Evolutionary conservation across 495 filamentous ascomycete species (phyloP), one percentile per base, ranked within the genome.

Genomic region (Trichoderma erinaceum): DNA sequence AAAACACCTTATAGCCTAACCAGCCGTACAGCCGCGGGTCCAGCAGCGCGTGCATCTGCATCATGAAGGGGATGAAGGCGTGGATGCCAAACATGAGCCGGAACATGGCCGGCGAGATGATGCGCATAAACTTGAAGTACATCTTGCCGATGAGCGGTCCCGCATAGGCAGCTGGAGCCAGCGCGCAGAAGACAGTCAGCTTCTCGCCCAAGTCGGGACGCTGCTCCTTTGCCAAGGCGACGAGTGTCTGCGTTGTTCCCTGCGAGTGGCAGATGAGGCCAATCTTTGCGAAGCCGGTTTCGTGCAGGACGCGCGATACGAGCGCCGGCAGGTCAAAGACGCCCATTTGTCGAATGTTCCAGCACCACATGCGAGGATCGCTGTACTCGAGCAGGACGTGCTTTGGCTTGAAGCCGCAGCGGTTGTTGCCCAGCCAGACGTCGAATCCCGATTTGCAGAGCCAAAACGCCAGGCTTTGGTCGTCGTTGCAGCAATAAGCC

Each of bases 341-440:
- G 16, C 94, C 95, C 87, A 97, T 94, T 77, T 97, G 92, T 0
- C 91, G 86, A 67, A 97, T 96, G 72, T 96, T 97, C 94, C 94
- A 98, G 13, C 89, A 85, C 94, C 94, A 98, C 92, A 98, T 97
- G 23, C 93, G 86, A 7, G 94, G 94, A 73, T 98, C 94, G 21
- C 79, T 79, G 68, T 88, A 85, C 1, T 81, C 80, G 58, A 98
- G 81, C 15, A 88, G 79, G 1, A 83, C 85, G 71, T 98, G 94
- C 69, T 86, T 82, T 3, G 94, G 93, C 1, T 83, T 73, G 74
- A 94, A 90, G 15, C 93, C 95, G 74, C 95, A 97, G 27, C 94
- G 88, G 73, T 97, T 97, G 75, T 97, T 97, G 8, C 95, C 94
- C 5, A 97, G 83, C 93, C 93, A 98, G 65, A 98, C 92, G 75